These are phyloP conservation scores for Aspergillus sclerotialis DNA, from an alignment of 2,329 filamentous ascomycete species.

Conservation along the genomic window DNA sequence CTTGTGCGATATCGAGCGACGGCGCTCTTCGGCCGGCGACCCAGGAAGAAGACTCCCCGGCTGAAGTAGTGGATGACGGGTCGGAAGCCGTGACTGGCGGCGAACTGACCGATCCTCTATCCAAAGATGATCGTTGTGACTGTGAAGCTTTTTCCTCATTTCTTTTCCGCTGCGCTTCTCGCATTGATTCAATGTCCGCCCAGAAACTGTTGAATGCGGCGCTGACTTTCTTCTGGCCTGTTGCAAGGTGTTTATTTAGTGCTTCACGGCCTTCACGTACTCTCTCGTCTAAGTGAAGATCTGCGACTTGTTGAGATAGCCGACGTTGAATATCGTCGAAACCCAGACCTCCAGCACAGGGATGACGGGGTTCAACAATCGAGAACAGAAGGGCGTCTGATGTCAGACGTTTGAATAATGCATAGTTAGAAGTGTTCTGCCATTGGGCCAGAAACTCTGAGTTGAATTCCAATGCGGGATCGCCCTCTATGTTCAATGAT, in stretches of 20 bases:
- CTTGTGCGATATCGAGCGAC: slow-evolving; percentile 44
- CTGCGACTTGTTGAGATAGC: slow-evolving; percentile 83
- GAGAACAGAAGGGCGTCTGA: slow-evolving; percentile 82
- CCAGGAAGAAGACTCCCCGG: slow-evolving; percentile 14
- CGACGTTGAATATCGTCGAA: slow-evolving; percentile 92
- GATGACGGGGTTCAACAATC: slow-evolving; percentile 86
- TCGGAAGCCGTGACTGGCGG: slow-evolving; percentile 19
- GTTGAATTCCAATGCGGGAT: slow-evolving; percentile 78
- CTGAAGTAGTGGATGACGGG: slow-evolving; percentile 13
- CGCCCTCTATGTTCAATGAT: slow-evolving; percentile 61
- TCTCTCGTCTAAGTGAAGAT: slow-evolving; percentile 86
- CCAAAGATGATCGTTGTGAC: slow-evolving; percentile 23
- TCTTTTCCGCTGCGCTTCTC: slow-evolving; percentile 61
- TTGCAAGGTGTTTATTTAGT: slow-evolving; percentile 80
- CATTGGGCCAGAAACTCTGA: slow-evolving; percentile 80
- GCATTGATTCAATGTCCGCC: slow-evolving; percentile 76
- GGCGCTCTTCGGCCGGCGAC: slow-evolving; percentile 25
- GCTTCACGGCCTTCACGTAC: slow-evolving; percentile 77
- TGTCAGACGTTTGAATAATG: slow-evolving; percentile 73
- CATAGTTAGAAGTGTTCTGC: slow-evolving; percentile 82
- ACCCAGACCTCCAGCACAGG: slow-evolving; percentile 83
- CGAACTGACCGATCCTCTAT: slow-evolving; percentile 17
- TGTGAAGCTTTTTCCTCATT: slow-evolving; percentile 28
- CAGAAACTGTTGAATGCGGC: slow-evolving; percentile 83
- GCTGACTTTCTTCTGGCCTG: slow-evolving; percentile 79